Conservation (phyloP, 2,329 filamentous ascomycete species). For the Huntiella omanensis region DNA sequence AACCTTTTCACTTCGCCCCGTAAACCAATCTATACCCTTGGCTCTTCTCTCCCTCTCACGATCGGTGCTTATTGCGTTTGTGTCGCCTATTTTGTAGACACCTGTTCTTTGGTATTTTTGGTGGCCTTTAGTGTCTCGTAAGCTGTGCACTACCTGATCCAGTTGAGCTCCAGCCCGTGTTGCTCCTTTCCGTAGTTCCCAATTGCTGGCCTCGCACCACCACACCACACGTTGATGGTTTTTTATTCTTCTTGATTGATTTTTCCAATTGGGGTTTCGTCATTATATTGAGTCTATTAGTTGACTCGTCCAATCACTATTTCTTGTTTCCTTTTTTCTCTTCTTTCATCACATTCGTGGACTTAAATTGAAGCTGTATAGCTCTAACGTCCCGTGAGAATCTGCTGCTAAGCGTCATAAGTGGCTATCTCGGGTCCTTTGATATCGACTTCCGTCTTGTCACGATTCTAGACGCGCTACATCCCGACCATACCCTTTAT, state of each 20-base stretch:
- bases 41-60: no score
- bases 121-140: slow-evolving; percentile 6
- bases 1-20: no score
- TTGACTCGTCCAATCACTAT: slow-evolving; percentile 12
- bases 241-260: not conserved
- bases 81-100: slow-evolving; percentile 10
- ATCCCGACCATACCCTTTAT: not conserved
- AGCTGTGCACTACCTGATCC: slow-evolving; percentile 4
- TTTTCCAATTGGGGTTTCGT: not conserved
- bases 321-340: slow-evolving; percentile 8
- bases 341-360: slow-evolving; percentile 8
- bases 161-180: slow-evolving; percentile 9
- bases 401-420: not conserved
- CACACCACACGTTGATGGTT: not conserved
- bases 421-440: not conserved
- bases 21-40: no score
- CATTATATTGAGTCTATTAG: slow-evolving; percentile 9
- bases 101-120: slow-evolving; percentile 11
- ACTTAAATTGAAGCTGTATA: not conserved
- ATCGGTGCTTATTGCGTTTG: not conserved
- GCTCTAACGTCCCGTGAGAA: not conserved
- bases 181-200: slow-evolving; percentile 1
- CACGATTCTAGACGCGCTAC: not conserved
- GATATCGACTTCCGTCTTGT: not conserved
- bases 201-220: not conserved